Percentiles rank a stretch among this genome's conserved stretches.
phyloP scores from a whole-genome alignment of 305 asterid genomes.

The Fraxinus platypoda region DNA sequence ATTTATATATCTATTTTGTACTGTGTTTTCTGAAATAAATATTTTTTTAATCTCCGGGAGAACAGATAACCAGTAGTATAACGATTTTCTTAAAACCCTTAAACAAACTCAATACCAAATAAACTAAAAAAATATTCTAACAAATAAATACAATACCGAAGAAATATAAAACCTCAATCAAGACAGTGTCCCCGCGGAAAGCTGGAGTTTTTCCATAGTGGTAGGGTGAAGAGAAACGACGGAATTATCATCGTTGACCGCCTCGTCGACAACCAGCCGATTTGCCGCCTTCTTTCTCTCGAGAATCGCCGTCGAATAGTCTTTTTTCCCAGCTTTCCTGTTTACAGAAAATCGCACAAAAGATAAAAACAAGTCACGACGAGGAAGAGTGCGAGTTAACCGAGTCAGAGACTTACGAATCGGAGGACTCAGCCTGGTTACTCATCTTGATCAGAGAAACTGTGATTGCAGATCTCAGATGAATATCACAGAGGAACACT shows the following conservation, averaged over 20 bases:
- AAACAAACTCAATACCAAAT: neutral
- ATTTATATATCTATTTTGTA: neutral
- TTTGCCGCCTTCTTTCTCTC: constrained; percentile 73
- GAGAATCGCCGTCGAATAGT: constrained; percentile 72
- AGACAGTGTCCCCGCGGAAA: constrained; percentile 69
- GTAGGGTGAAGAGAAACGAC: constrained; percentile 66
- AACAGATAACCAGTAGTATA: neutral
- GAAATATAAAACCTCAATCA: constrained; percentile 52
- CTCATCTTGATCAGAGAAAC: constrained; percentile 42
- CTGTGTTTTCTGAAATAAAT: neutral
- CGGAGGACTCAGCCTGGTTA: constrained; percentile 67
- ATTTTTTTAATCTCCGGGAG: neutral
- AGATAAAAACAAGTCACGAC: neutral
- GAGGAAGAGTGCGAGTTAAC: neutral
- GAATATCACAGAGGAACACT: neutral
- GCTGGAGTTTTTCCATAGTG: constrained; percentile 80
- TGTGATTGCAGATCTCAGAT: neutral
- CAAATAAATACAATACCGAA: neutral
- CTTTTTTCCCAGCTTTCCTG: constrained; percentile 69
- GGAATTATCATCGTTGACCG: constrained; percentile 79
- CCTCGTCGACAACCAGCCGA: constrained; percentile 74
- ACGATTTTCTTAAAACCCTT: neutral
- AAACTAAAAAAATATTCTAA: neutral
- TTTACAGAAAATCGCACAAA: neutral
- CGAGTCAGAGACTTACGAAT: constrained; percentile 47